phyloP scores from a whole-genome alignment of 306 rosid genomes.

The Styphnolobium japonicum region DNA sequence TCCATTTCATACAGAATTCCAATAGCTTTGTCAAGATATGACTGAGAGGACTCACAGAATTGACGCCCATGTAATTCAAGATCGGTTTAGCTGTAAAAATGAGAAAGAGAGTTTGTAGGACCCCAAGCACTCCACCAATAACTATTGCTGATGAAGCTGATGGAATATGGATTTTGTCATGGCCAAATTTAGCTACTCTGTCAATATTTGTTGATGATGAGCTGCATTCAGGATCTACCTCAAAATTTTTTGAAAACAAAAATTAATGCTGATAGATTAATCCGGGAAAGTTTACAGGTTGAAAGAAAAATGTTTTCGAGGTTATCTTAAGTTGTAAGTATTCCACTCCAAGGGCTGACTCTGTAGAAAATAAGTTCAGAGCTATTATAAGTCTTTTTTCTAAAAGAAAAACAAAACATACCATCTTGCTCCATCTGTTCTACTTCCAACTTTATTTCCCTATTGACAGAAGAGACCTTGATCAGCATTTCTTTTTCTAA shows the following conservation, averaged over 20 bases:
- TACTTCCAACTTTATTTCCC: conserved; percentile 8
- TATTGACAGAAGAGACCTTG: background rate
- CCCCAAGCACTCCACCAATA: conserved; percentile 68
- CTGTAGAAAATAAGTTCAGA: background rate
- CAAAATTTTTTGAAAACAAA: background rate
- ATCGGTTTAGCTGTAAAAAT: conserved; percentile 67
- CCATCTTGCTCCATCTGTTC: conserved; percentile 18
- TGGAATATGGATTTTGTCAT: conserved; percentile 58
- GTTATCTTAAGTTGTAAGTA: background rate
- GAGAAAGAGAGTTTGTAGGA: conserved; percentile 65
- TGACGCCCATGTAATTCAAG: conserved; percentile 71
- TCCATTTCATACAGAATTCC: conserved; percentile 1
- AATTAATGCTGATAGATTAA: background rate
- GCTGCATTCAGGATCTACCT: conserved; percentile 16
- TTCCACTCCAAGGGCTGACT: conserved; percentile 5
- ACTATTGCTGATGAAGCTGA: conserved; percentile 88
- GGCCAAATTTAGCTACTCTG: conserved; percentile 16
- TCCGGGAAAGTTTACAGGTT: background rate
- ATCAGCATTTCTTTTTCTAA: conserved; percentile 25
- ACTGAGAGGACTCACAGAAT: conserved; percentile 60
- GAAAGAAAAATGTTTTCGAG: background rate
- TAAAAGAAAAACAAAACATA: background rate
- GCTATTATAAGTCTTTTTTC: background rate
- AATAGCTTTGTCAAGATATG: background rate
- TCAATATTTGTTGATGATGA: conserved; percentile 17